Conservation (phyloP, 176 grass and related monocot species). For the Typha latifolia region DNA sequence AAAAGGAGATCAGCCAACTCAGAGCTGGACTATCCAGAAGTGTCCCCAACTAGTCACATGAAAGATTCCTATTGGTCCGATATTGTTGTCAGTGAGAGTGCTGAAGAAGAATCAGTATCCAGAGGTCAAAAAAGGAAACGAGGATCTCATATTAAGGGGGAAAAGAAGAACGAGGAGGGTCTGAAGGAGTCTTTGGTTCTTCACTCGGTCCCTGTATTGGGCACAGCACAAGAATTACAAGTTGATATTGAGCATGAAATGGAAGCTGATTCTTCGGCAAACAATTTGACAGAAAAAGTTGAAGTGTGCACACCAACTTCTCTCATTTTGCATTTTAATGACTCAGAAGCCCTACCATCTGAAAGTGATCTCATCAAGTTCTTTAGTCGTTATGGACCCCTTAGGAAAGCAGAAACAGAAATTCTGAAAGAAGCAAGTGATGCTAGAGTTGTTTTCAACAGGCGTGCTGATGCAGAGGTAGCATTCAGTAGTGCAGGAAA, state of each 20-base stretch:
- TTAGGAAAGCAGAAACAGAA: slow-evolving; percentile 40
- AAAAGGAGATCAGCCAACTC: slow-evolving; percentile 27
- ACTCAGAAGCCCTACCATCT: slow-evolving; percentile 37
- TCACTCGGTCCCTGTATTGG: not conserved
- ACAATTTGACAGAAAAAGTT: slow-evolving; percentile 16
- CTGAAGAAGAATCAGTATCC: slow-evolving; percentile 44
- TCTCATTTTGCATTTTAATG: slow-evolving; percentile 39
- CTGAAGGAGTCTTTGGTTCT: slow-evolving; percentile 1
- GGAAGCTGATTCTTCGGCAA: slow-evolving; percentile 14
- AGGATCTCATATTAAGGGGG: slow-evolving; percentile 29
- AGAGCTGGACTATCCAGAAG: slow-evolving; percentile 29
- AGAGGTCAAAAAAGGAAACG: slow-evolving; percentile 45
- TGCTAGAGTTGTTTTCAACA: slow-evolving; percentile 51
- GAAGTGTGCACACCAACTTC: slow-evolving; percentile 21
- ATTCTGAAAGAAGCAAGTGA: slow-evolving; percentile 28
- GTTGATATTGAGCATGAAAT: slow-evolving; percentile 6
- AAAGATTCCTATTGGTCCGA: slow-evolving; percentile 97
- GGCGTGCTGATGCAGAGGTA: slow-evolving; percentile 31
- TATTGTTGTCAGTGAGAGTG: slow-evolving; percentile 54
- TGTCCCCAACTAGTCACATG: slow-evolving; percentile 47
- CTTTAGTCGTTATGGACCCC: slow-evolving; percentile 42
- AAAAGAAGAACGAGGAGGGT: slow-evolving; percentile 35
- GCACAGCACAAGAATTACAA: not conserved
- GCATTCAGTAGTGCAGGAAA: slow-evolving; percentile 44
- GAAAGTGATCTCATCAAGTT: slow-evolving; percentile 46